phyloP scores from a whole-genome alignment of 345 rosid genomes.

The Salix exigua region DNA sequence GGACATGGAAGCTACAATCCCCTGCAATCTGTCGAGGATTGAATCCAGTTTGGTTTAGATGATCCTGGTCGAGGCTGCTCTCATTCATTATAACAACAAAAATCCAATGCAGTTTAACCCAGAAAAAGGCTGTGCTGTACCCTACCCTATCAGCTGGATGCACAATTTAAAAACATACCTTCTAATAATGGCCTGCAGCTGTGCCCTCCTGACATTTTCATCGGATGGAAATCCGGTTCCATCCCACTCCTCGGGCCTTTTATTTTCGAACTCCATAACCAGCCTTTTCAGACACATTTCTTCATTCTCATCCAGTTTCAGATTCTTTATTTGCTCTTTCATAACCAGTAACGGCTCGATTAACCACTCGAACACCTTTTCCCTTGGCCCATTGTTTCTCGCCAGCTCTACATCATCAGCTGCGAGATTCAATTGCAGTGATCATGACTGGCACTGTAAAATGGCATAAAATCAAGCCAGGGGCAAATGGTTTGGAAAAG shows the following conservation, averaged over 20 bases:
- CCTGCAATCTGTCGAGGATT: conserved; percentile 48
- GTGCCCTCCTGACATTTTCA: conserved; percentile 62
- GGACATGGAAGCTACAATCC: conserved; percentile 70
- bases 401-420: conserved; percentile 68
- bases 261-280: conserved; percentile 44
- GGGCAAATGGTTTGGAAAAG: conserved; percentile 1
- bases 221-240: conserved; percentile 48
- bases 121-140: neutral
- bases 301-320: conserved; percentile 48
- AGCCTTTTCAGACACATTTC: conserved; percentile 52
- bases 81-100: neutral
- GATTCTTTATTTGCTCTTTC: conserved; percentile 73
- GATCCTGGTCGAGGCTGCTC: neutral
- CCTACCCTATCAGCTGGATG: neutral
- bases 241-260: conserved; percentile 68
- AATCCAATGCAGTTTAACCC: neutral
- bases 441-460: conserved; percentile 1
- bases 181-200: conserved; percentile 74
- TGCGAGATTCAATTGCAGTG: conserved; percentile 13
- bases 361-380: conserved; percentile 66
- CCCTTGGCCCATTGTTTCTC: conserved; percentile 51
- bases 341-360: conserved; percentile 64
- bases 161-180: conserved; percentile 36
- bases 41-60: neutral
- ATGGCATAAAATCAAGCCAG: neutral